Conservation (phyloP, 2,329 filamentous ascomycete species). For the Hirsutella minnesotensis region DNA sequence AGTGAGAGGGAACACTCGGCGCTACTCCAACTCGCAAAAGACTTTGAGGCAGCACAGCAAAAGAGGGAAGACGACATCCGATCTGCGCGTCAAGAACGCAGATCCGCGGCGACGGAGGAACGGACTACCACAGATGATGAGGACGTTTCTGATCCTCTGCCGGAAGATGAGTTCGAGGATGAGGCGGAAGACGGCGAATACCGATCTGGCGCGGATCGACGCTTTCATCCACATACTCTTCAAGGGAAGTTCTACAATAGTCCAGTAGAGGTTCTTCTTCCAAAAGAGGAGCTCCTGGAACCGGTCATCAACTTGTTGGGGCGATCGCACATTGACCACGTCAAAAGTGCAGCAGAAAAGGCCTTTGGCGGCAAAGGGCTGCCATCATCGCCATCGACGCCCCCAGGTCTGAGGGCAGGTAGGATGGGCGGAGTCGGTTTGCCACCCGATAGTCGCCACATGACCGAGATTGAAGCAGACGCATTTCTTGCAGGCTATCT, state of each 20-base stretch:
- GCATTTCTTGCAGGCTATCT: slow-evolving; percentile 57
- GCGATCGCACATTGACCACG: slow-evolving; percentile 59
- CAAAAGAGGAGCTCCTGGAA: slow-evolving; percentile 53
- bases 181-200: slow-evolving; percentile 15
- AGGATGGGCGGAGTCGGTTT: slow-evolving; percentile 55
- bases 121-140: slow-evolving; percentile 14
- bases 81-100: background rate
- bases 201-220: slow-evolving; percentile 21
- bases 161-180: slow-evolving; percentile 16
- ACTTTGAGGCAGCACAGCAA: slow-evolving; percentile 36
- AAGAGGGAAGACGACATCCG: slow-evolving; percentile 16
- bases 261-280: slow-evolving; percentile 65
- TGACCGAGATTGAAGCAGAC: slow-evolving; percentile 67
- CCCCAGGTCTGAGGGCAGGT: slow-evolving; percentile 40
- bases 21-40: slow-evolving; percentile 43
- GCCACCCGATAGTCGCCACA: slow-evolving; percentile 49
- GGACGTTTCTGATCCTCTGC: slow-evolving; percentile 14
- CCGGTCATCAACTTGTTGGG: slow-evolving; percentile 60
- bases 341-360: slow-evolving; percentile 58
- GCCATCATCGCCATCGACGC: slow-evolving; percentile 66
- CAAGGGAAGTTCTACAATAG: slow-evolving; percentile 63
- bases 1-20: slow-evolving; percentile 43
- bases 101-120: slow-evolving; percentile 16
- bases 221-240: slow-evolving; percentile 63
- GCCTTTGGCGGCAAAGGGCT: slow-evolving; percentile 67